Base-by-base conservation (phyloP, 352 stramenopile genomes). In the Phytopythium montanum region DNA sequence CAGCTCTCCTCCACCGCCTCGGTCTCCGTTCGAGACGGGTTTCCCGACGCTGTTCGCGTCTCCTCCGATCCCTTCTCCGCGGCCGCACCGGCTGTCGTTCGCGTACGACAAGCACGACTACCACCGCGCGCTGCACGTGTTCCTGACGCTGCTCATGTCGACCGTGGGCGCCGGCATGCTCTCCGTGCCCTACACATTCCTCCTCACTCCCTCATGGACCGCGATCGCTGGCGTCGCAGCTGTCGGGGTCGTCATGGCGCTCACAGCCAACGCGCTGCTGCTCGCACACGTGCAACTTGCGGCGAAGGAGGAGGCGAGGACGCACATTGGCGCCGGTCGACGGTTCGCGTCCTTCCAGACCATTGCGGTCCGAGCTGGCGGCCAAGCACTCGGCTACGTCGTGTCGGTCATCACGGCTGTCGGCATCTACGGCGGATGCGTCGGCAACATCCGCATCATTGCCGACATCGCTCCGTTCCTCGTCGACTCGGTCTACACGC, bases 61-160 rank as follows among this genome's bases (percentile, higher is more conserved):
- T n/a, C 62, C 73, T 25, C 67, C 61, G 5, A 64, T 79, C 31
- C 77, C 75, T 31, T 87, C 77, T 21, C 77, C 77, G 34, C 69
- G 77, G 5, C 76, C 77, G 31, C 73, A 88, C 45, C 77, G 72
- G 14, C 66, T 87, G 50, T 73, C 74, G 7, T 87, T 88, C 54
- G 64, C 66, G 52, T 76, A 76, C 60, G 54, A 63, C 55, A 63
- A 67, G 28, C 56, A 79, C 55, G 48, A 67, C n/a, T 53, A 53
- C 31, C 66, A 74, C 38, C 74, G 74, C 26, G 65, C 83, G 21
- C 63, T 87, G 58, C 75, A 83, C 65, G 81, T 91, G n/a, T 87
- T 90, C 62, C 66, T 88, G 25, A 88, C 76, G 55, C 73, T 92
- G 61, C 81, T 88, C 63, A 87, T 90, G 75, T 90, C 80, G 44